Conservation (phyloP, 371 early-diverging fungal species). For the Mortierella sp. region DNA sequence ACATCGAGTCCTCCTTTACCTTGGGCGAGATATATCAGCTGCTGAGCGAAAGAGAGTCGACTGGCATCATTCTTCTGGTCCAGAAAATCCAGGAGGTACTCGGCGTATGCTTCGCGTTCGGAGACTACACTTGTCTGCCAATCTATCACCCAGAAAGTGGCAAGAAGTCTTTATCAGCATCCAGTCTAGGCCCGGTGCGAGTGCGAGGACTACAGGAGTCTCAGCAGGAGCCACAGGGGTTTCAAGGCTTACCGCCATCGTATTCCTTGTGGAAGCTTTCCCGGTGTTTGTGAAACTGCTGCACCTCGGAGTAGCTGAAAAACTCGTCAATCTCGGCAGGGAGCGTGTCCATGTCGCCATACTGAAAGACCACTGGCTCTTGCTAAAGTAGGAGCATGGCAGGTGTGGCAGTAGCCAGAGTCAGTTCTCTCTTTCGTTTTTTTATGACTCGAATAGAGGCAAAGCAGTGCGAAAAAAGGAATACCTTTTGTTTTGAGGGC, state of each 20-base stretch:
- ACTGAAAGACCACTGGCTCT: slow-evolving; percentile 69
- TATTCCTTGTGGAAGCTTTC: slow-evolving; percentile 62
- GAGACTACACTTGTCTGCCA: slow-evolving; percentile 51
- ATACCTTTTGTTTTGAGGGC: slow-evolving; percentile 50
- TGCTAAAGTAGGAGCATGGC: slow-evolving; percentile 52
- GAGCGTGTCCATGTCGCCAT: slow-evolving; percentile 73
- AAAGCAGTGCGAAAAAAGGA: background rate
- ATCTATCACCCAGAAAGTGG: slow-evolving; percentile 13
- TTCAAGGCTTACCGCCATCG: slow-evolving; percentile 43
- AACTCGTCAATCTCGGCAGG: slow-evolving; percentile 83
- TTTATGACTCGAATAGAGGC: background rate
- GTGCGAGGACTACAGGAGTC: background rate
- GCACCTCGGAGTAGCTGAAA: slow-evolving; percentile 74
- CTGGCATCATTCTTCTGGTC: slow-evolving; percentile 63
- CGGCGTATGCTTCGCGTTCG: slow-evolving; percentile 57
- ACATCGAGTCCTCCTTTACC: slow-evolving; percentile 56
- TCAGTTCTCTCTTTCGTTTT: background rate
- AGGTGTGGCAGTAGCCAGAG: background rate
- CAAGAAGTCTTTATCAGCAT: background rate
- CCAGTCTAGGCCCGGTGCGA: background rate
- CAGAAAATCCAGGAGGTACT: slow-evolving; percentile 67
- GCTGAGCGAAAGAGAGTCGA: slow-evolving; percentile 63
- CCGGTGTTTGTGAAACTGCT: slow-evolving; percentile 62
- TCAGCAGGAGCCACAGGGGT: background rate
- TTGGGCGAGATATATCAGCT: slow-evolving; percentile 72